Percentiles rank a stretch among this genome's conserved stretches.
Conservation (phyloP, 352 stramenopile genomes). For the Globisporangium cylindrosporum region DNA sequence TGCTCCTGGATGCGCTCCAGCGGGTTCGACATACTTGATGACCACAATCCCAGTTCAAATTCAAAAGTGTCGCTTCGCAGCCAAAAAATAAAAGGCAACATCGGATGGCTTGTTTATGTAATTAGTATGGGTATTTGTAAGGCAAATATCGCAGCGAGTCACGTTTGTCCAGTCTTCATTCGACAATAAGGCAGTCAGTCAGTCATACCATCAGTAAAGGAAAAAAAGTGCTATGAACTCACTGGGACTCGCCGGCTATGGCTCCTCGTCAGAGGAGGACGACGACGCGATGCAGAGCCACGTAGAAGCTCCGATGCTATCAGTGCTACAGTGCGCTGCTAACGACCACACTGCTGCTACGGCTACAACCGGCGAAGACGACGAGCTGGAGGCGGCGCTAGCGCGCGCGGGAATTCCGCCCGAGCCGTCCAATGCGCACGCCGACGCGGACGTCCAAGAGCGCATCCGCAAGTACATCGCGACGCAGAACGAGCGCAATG, state of each 20-base stretch:
- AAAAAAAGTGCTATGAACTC: conserved; percentile 24
- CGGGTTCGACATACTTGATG: conserved; percentile 26
- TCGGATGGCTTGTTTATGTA: background rate
- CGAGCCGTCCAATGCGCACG: conserved; percentile 17
- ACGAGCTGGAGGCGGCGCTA: conserved; percentile 32
- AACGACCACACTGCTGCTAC: background rate
- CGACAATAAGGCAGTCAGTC: no score
- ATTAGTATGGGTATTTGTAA: background rate
- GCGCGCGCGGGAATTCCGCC: conserved; percentile 40
- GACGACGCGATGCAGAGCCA: conserved; percentile 4
- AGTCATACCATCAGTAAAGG: background rate
- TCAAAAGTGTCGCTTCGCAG: background rate
- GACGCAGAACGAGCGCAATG: conserved; percentile 29
- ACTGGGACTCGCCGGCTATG: conserved; percentile 32
- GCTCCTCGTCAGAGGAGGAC: conserved; percentile 36
- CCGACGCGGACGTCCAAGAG: conserved; percentile 43
- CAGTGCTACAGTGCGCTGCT: background rate
- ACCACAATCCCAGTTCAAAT: background rate
- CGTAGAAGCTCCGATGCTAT: background rate
- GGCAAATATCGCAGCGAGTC: background rate
- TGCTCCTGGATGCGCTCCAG: conserved; percentile 69
- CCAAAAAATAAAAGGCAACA: background rate
- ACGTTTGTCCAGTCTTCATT: background rate
- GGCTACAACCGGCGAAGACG: background rate
- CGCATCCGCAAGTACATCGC: conserved; percentile 64